These are phyloP conservation scores for Beauveria sp. DNA, from an alignment of 2,329 filamentous ascomycete species.

Conservation along the genomic window DNA sequence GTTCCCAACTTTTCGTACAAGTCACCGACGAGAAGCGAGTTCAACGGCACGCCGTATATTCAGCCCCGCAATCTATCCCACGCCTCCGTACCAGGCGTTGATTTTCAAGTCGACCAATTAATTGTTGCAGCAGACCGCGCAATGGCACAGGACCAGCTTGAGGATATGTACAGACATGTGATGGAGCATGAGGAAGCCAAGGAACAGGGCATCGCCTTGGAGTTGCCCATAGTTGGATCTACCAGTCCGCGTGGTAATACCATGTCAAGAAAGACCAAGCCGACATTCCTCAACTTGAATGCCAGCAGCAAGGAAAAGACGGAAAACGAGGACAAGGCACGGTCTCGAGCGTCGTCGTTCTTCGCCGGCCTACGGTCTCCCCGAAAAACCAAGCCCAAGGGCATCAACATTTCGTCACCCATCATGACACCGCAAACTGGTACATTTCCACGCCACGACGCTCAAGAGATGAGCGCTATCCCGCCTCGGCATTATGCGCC, in stretches of 20 bases:
- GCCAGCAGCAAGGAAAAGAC: slow-evolving; percentile 38
- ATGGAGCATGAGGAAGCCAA: slow-evolving; percentile 78
- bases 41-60: slow-evolving; percentile 18
- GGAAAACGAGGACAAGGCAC: slow-evolving; percentile 40
- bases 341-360: slow-evolving; percentile 52
- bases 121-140: slow-evolving; percentile 67
- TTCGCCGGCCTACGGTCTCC: slow-evolving; percentile 56
- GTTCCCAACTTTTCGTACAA: slow-evolving; percentile 46
- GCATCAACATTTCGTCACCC: slow-evolving; percentile 54
- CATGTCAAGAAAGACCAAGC: slow-evolving; percentile 41
- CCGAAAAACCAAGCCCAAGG: slow-evolving; percentile 43
- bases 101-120: slow-evolving; percentile 66
- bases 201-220: slow-evolving; percentile 44
- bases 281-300: slow-evolving; percentile 41
- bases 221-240: slow-evolving; percentile 27
- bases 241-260: slow-evolving; percentile 21
- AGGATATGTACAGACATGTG: slow-evolving; percentile 84
- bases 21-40: slow-evolving; percentile 31
- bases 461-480: slow-evolving; percentile 50
- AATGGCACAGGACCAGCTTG: slow-evolving; percentile 74
- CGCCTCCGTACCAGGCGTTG: slow-evolving; percentile 49
- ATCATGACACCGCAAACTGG: slow-evolving; percentile 57
- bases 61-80: slow-evolving; percentile 28
- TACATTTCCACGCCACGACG: slow-evolving; percentile 48
- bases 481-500: slow-evolving; percentile 52